These are phyloP conservation scores for Beauveria asiatica DNA, from an alignment of 2,329 filamentous ascomycete species.

Conservation along the genomic window DNA sequence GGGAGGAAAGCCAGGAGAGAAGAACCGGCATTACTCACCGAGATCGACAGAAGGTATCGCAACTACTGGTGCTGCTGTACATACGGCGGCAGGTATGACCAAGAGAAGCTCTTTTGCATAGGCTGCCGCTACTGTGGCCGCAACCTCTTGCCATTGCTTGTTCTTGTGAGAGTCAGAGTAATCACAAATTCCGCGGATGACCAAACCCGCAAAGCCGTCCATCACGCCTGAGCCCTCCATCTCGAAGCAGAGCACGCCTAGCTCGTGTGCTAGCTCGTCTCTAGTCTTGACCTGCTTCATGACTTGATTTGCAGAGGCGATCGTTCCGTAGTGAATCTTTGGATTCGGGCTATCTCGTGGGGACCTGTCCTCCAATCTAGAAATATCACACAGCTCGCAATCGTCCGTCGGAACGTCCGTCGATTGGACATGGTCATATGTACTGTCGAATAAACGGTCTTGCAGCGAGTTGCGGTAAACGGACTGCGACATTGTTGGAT, in stretches of 20 bases:
- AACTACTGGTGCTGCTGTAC: too few relatives aligned
- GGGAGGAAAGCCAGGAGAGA: too few relatives aligned
- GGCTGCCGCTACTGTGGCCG: constrained; percentile 17
- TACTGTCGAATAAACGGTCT: not conserved
- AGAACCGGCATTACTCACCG: not conserved
- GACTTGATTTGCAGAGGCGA: constrained; percentile 18
- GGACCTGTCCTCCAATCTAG: not conserved
- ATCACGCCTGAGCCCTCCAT: constrained; percentile 21
- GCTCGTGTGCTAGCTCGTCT: constrained; percentile 1
- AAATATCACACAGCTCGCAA: not conserved
- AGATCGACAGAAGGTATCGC: not conserved
- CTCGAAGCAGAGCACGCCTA: constrained; percentile 17
- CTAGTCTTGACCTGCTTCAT: constrained; percentile 13
- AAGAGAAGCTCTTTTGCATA: constrained; percentile 14
- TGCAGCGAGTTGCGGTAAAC: not conserved
- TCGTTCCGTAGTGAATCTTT: constrained; percentile 16
- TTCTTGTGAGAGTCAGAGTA: constrained; percentile 23
- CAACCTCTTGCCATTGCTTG: constrained; percentile 18
- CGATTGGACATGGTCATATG: not conserved
- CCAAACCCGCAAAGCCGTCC: constrained; percentile 21
- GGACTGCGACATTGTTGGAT: not conserved
- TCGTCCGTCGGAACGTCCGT: not conserved
- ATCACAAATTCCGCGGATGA: constrained; percentile 27
- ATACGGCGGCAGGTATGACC: not conserved
- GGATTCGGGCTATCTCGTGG: constrained; percentile 2